Base-by-base conservation (phyloP, 306 rosid genomes). In the Trichosanthes truncata region DNA sequence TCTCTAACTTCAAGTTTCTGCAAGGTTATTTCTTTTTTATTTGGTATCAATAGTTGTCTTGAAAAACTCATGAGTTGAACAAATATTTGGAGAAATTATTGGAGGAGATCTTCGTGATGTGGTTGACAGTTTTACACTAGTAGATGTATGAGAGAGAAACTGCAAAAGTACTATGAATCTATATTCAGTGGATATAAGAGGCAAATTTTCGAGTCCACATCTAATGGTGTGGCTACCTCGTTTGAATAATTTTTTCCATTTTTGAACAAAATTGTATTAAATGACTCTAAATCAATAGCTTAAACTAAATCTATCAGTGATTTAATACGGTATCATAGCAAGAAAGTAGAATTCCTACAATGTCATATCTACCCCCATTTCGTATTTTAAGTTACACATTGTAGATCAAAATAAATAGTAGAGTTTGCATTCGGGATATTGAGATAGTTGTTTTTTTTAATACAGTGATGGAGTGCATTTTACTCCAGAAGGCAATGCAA, bases 391-490 rank as follows among this genome's bases (percentile, higher is more conserved):
- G 21, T 53, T 48, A 2, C 20, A 15, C 60, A 7, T 59, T 26
- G 33, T 23, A 3, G 17, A 25, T 59, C 65, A 25, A 59, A 59
- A 10, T 55, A 4, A 10, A 4, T 25, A 11, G 10, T 25, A 0
- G 5, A 57, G 63, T 21, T 21, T 25, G 2, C 11, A 10, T 21
- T 21, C 1, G 26, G 7, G 66, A 59, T 59, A 29, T 49, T 31
- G 10, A 31, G 66, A n/a, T 15, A 18, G 33, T 26, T 29, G 1
- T 29, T 29, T 29, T 49, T 36, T 77, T 33, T 43, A 25, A 80
- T 77, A 14, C 86, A 95, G 97, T 6, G 99, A 93, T 83, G 99
- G 99, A 21, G 61, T 95, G 89, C 99, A 93, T 79, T 87, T 95
- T 78, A 90, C 96, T 74, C 82, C 94, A 14, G 97, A 93, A 55